A percentile compares a stretch with the other conserved stretches of the same genome.
These are phyloP conservation scores for Quercus engelmannii DNA, from an alignment of 306 rosid genomes.

Conservation along the genomic window DNA sequence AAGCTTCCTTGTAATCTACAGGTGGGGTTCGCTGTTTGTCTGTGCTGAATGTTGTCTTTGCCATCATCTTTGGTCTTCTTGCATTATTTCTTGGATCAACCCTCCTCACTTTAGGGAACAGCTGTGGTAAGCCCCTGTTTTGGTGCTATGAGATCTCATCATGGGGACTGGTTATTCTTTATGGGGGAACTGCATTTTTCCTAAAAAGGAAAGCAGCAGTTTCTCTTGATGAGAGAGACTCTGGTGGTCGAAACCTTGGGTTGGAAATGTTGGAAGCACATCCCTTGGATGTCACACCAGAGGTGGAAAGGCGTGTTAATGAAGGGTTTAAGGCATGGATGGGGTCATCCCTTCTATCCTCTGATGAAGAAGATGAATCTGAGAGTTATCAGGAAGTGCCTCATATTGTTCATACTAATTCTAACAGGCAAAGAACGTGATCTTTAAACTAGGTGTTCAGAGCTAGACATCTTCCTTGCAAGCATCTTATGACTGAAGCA, in stretches of 20 bases:
- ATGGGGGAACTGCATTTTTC: constrained; percentile 83
- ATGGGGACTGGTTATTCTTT: constrained; percentile 80
- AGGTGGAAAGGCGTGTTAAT: constrained; percentile 73
- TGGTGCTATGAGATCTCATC: constrained; percentile 88
- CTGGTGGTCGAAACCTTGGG: constrained; percentile 60
- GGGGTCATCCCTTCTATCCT: constrained; percentile 92
- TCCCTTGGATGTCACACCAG: constrained; percentile 77
- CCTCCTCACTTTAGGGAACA: constrained; percentile 79
- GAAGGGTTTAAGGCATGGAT: constrained; percentile 98
- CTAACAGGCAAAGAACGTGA: constrained; percentile 47
- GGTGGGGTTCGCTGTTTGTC: constrained; percentile 95
- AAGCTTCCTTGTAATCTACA: constrained; percentile 30
- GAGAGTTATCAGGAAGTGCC: constrained; percentile 56
- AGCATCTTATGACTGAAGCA: constrained; percentile 27
- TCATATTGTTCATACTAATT: constrained; percentile 29
- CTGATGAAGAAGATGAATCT: constrained; percentile 90
- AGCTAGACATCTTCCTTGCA: constrained; percentile 22
- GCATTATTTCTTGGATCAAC: constrained; percentile 94
- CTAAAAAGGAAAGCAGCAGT: constrained; percentile 71
- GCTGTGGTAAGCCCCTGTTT: constrained; percentile 80
- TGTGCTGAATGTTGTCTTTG: constrained; percentile 69
- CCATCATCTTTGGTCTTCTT: constrained; percentile 78
- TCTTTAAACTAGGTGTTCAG: constrained; percentile 19
- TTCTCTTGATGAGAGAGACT: constrained; percentile 70
- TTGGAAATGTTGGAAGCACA: constrained; percentile 90